Percentiles rank a stretch among this genome's conserved stretches.
These are phyloP conservation scores for Stachybotrys chlorohalonatus DNA, from an alignment of 2,329 filamentous ascomycete species.

Conservation along the genomic window DNA sequence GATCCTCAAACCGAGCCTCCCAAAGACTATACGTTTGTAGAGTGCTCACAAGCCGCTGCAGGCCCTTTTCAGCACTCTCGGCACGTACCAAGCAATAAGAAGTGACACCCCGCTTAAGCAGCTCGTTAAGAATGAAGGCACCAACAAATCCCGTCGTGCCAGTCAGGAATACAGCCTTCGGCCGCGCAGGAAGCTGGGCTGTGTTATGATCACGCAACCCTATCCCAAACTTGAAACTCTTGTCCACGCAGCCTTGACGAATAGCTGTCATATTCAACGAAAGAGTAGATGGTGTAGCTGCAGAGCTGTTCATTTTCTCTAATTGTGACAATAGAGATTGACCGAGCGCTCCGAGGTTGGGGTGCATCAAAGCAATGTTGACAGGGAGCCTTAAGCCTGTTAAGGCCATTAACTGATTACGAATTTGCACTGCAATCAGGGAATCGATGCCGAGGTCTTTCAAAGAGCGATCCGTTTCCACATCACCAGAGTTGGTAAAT, in stretches of 20 bases:
- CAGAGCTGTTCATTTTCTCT: background rate
- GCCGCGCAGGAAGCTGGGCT: background rate
- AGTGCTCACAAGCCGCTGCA: constrained; percentile 1
- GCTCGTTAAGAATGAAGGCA: constrained; percentile 6
- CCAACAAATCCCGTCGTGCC: constrained; percentile 8
- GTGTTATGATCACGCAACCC: background rate
- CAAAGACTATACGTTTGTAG: constrained; percentile 5
- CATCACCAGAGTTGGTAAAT: constrained; percentile 1
- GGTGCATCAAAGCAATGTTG: constrained; percentile 3
- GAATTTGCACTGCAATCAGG: constrained; percentile 6
- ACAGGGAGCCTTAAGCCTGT: constrained; percentile 5
- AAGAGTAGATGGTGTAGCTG: background rate
- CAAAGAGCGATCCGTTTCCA: constrained; percentile 7
- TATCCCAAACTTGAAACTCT: constrained; percentile 2
- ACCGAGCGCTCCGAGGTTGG: constrained; percentile 1
- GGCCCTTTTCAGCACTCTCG: background rate
- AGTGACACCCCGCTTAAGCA: constrained; percentile 6
- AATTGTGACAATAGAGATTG: constrained; percentile 1
- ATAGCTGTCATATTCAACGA: constrained; percentile 2
- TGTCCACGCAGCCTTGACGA: constrained; percentile 3
- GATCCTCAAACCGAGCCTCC: background rate
- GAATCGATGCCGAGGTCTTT: constrained; percentile 9
- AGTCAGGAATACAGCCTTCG: constrained; percentile 1
- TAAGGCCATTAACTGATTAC: constrained; percentile 5
- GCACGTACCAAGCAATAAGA: constrained; percentile 4